Conservation (phyloP, 805 yeast species). For the Hanseniaspora lindneri region DNA sequence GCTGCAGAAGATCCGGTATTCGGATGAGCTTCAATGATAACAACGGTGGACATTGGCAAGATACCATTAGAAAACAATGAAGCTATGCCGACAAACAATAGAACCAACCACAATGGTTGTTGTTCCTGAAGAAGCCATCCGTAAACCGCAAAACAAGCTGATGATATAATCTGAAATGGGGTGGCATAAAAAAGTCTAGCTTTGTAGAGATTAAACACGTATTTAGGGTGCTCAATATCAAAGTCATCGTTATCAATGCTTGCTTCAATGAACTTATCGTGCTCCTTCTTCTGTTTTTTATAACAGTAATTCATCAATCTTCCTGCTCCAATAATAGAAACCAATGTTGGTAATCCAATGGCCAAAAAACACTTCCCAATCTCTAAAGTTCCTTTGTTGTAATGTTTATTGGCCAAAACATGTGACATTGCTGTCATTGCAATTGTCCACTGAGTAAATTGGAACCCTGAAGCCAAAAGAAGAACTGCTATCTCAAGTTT, state of each 20-base stretch:
- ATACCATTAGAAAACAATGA: slow-evolving; percentile 51
- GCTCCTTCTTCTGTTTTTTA: slow-evolving; percentile 20
- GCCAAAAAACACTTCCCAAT: slow-evolving; percentile 67
- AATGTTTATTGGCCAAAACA: slow-evolving; percentile 34
- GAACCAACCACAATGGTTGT: slow-evolving; percentile 41
- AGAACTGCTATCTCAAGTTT: slow-evolving; percentile 37
- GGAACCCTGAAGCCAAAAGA: slow-evolving; percentile 47
- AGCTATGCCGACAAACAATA: slow-evolving; percentile 46
- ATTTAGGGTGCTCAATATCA: slow-evolving; percentile 21
- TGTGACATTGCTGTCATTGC: slow-evolving; percentile 55
- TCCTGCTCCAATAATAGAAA: slow-evolving; percentile 53
- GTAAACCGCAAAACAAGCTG: slow-evolving; percentile 37
- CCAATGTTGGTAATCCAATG: slow-evolving; percentile 54
- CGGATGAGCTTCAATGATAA: slow-evolving; percentile 70
- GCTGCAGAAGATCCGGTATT: slow-evolving; percentile 59
- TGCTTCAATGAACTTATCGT: slow-evolving; percentile 22
- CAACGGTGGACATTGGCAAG: slow-evolving; percentile 47
- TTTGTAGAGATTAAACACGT: slow-evolving; percentile 42
- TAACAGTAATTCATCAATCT: slow-evolving; percentile 39
- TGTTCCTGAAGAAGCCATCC: slow-evolving; percentile 61
- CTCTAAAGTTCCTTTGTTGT: slow-evolving; percentile 41
- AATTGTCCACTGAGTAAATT: slow-evolving; percentile 61
- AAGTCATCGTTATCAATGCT: slow-evolving; percentile 20
- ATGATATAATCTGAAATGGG: slow-evolving; percentile 33
- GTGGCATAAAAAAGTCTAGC: slow-evolving; percentile 42